These are phyloP conservation scores for Colletotrichum sp. DNA, from an alignment of 2,329 filamentous ascomycete genomes.

Conservation along the genomic window DNA sequence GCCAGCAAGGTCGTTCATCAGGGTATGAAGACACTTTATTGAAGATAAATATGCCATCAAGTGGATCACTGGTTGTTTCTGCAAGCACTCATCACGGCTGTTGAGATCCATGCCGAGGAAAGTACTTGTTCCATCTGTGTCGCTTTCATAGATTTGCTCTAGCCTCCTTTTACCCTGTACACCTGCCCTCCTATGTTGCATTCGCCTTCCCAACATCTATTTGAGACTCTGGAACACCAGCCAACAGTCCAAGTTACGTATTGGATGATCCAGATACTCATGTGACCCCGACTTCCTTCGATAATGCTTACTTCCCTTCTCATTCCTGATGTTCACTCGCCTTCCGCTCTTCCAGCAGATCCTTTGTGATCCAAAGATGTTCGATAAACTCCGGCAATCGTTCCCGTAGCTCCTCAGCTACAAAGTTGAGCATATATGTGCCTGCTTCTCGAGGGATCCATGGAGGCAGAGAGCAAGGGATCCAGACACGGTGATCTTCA, in stretches of 20 bases:
- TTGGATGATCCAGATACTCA: too few species aligned
- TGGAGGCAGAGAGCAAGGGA: background rate
- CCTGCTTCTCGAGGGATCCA: background rate
- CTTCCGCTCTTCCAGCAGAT: background rate
- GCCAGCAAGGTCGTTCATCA: background rate
- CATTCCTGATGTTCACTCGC: too few species aligned
- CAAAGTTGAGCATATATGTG: background rate
- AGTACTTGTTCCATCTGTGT: background rate
- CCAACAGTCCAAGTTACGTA: background rate
- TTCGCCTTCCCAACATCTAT: background rate
- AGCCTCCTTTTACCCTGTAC: background rate
- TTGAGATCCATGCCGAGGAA: background rate
- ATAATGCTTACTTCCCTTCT: too few species aligned
- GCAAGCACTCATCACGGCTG: too few species aligned
- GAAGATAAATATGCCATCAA: background rate
- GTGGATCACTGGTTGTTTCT: background rate
- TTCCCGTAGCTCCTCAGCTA: background rate
- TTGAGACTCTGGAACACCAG: background rate
- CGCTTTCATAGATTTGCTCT: background rate
- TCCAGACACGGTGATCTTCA: background rate
- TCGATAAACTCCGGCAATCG: background rate
- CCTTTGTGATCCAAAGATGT: background rate
- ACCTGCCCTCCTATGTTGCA: background rate
- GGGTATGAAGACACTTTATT: background rate
- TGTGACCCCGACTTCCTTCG: too few species aligned